These are phyloP conservation scores for Xylariaceae sp. DNA, from an alignment of 2,329 filamentous ascomycete species.

Conservation along the genomic window DNA sequence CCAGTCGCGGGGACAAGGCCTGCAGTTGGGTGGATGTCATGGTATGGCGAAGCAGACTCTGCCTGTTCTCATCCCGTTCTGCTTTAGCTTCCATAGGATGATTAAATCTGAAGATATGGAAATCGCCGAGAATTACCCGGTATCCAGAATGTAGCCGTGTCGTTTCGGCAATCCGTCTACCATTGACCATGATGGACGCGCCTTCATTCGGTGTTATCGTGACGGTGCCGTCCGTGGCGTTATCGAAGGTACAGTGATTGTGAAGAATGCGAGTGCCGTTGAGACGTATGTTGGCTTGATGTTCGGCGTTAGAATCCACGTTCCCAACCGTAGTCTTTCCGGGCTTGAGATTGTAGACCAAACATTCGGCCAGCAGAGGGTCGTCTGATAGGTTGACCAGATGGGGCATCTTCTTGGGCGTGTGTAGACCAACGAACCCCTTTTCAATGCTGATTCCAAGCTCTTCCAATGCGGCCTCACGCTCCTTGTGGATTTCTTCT, in stretches of 20 bases:
- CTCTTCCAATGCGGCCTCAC: constrained; percentile 91
- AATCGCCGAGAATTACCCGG: constrained; percentile 92
- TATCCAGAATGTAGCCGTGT: constrained; percentile 86
- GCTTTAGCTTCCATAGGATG: constrained; percentile 93
- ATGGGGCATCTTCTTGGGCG: constrained; percentile 99
- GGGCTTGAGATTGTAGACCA: constrained; percentile 97
- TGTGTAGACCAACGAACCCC: constrained; percentile 90
- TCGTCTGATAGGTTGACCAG: constrained; percentile 96
- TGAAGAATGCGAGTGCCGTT: constrained; percentile 91
- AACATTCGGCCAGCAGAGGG: constrained; percentile 86
- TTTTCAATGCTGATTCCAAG: constrained; percentile 99
- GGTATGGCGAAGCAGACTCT: constrained; percentile 83
- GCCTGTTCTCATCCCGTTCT: constrained; percentile 80
- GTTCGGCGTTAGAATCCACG: constrained; percentile 72
- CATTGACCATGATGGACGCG: constrained; percentile 98
- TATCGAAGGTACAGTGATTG: constrained; percentile 92
- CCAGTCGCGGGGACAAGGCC: constrained; percentile 49
- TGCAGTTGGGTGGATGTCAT: constrained; percentile 59
- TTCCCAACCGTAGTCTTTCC: constrained; percentile 93
- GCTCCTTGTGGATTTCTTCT: constrained; percentile 95
- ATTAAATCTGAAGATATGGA: constrained; percentile 98
- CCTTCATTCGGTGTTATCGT: constrained; percentile 83
- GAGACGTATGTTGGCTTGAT: constrained; percentile 80
- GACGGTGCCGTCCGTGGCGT: constrained; percentile 80
- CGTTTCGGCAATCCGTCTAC: constrained; percentile 79